phyloP scores from a whole-genome alignment of 1,284 basidiomycete species.

The Macrocystidia cucumis region DNA sequence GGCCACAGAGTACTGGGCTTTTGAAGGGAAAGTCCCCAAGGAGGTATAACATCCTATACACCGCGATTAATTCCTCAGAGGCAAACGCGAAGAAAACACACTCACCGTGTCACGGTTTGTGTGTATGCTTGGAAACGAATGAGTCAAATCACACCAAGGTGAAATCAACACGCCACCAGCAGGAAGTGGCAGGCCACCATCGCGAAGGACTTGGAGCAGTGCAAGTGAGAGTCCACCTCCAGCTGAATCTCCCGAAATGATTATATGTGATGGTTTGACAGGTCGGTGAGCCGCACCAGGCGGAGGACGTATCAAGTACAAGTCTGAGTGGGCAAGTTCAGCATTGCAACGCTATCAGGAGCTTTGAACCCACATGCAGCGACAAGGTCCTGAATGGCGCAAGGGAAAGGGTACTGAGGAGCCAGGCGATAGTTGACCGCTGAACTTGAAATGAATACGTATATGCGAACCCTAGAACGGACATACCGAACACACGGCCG shows the following conservation, averaged over 20 bases:
- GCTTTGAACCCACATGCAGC: constrained; percentile 59
- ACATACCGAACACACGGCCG: constrained; percentile 74
- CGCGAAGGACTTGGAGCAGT: constrained; percentile 88
- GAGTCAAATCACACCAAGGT: constrained; percentile 92
- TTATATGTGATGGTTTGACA: constrained; percentile 77
- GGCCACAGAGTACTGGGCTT: constrained; percentile 92
- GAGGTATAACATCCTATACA: constrained; percentile 70
- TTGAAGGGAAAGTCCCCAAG: constrained; percentile 61
- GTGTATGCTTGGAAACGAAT: constrained; percentile 88
- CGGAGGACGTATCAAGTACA: constrained; percentile 56
- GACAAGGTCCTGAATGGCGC: constrained; percentile 82
- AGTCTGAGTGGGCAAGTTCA: constrained; percentile 21
- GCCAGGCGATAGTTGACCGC: constrained; percentile 88
- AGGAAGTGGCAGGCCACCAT: constrained; percentile 75
- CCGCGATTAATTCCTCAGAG: constrained; percentile 7
- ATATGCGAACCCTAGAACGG: constrained; percentile 1
- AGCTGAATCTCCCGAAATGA: constrained; percentile 90
- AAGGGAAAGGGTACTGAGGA: constrained; percentile 96
- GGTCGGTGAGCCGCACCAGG: constrained; percentile 65
- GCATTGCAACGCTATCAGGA: background rate
- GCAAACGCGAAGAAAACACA: constrained; percentile 1
- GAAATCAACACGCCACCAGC: constrained; percentile 84
- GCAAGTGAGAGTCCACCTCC: constrained; percentile 87
- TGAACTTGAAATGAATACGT: too few relatives aligned
- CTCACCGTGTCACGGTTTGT: constrained; percentile 78